Evolutionary conservation across 2,329 filamentous ascomycete species (phyloP), one percentile per base, ranked within the genome.

Genomic region (Paecilomyces niveus): DNA sequence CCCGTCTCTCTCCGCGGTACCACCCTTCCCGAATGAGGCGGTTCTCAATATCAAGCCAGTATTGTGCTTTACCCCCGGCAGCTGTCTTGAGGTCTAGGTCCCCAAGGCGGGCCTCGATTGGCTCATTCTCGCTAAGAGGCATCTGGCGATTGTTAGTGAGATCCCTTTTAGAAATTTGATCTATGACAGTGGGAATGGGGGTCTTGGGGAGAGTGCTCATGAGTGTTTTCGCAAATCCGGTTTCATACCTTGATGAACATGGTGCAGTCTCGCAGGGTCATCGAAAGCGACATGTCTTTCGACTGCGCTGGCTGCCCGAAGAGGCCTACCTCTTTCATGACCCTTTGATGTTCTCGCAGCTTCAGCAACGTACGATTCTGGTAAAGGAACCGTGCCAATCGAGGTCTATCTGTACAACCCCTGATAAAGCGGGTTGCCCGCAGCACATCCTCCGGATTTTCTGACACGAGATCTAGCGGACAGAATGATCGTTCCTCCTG

Each of bases 261-360:
- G 3, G 88, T 90, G 70, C 89, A 92, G 76, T 94, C 90, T 54
- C 90, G 80, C 63, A 94, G 72, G 3, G 90, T 92, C 89, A 93
- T 93, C 58, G 89, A 88, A 6, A 89, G 77, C 11, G 83, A 81
- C 60, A 89, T 85, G 29, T 81, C 76, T 10, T 67, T 69, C 33
- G 72, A 71, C 53, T 71, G 63, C n/a, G 68, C 62, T 18, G 69
- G 64, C 8, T 74, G 71, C 3, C 76, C 74, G 24, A 67, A 58
- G 6, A 75, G 59, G 0, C 74, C 73, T 3, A 74, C 70, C 21
- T 71, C 67, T 45, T 67, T 68, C 67, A 73, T 66, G 22, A 60
- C 61, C 29, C 63, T 69, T 60, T 77, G 74, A 53, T 70, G 66
- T 2, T 67, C 64, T 13, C 70, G 65, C 18, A 76, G 66, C 52